These are phyloP conservation scores for Scheffersomyces insectosa DNA, from an alignment of 1,139 yeast genomes.

Conservation along the genomic window DNA sequence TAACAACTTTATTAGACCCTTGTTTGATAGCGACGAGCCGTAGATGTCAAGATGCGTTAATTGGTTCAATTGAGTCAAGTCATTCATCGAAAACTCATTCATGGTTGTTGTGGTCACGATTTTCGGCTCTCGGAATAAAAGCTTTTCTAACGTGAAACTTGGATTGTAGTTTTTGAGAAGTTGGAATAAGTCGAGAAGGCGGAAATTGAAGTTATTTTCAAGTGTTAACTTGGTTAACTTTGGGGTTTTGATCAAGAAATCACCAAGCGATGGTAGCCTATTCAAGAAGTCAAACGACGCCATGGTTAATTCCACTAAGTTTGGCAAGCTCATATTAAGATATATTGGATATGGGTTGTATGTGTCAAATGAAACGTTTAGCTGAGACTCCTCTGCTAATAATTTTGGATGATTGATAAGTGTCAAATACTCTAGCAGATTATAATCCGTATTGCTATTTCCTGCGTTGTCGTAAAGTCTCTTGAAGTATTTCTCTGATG, in stretches of 20 bases:
- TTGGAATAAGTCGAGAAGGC: constrained; percentile 30
- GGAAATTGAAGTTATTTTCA: constrained; percentile 36
- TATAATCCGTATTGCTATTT: constrained; percentile 2
- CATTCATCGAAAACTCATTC: constrained; percentile 25
- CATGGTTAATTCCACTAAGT: constrained; percentile 26
- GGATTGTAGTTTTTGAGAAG: constrained; percentile 33
- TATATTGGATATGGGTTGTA: constrained; percentile 29
- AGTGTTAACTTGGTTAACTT: constrained; percentile 24
- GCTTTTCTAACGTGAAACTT: constrained; percentile 22
- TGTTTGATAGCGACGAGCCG: constrained; percentile 31
- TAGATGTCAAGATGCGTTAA: constrained; percentile 36
- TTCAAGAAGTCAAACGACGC: constrained; percentile 34
- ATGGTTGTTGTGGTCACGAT: constrained; percentile 20
- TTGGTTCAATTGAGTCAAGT: constrained; percentile 25
- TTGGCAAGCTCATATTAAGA: constrained; percentile 20
- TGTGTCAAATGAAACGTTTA: constrained; percentile 17
- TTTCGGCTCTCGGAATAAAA: constrained; percentile 33
- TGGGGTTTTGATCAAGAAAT: constrained; percentile 22
- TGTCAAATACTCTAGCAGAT: constrained; percentile 19
- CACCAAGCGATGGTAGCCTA: constrained; percentile 29
- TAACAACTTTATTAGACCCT: constrained; percentile 34
- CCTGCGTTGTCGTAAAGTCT: constrained; percentile 3
- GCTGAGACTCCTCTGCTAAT: constrained; percentile 8
- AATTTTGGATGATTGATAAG: constrained; percentile 31
- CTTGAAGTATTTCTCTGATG: constrained; percentile 18